phyloP scores from a whole-genome alignment of 805 yeast genomes.

The Phaffomyces antillensis region DNA sequence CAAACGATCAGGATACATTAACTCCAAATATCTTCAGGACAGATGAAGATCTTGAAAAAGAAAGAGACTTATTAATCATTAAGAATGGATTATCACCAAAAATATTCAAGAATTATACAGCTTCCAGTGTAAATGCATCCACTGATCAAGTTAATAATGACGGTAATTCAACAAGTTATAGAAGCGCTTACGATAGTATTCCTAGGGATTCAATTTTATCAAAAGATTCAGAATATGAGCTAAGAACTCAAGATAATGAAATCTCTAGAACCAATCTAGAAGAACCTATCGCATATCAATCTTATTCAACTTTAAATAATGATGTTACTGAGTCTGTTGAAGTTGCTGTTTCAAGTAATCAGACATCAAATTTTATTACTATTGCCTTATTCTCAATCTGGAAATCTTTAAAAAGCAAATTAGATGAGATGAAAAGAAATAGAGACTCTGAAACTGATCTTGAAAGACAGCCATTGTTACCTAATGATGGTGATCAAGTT shows the following conservation, averaged over 20 bases:
- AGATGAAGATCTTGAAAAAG: not conserved
- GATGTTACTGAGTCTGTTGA: not conserved
- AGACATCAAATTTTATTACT: not conserved
- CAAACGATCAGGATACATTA: not conserved
- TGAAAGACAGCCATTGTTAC: conserved; percentile 13
- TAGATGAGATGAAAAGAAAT: not conserved
- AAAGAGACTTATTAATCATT: not conserved
- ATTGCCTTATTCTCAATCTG: not conserved
- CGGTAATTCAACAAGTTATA: conserved; percentile 2
- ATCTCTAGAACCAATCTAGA: not conserved
- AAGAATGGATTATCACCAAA: not conserved
- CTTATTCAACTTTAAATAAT: conserved; percentile 4
- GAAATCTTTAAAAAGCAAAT: not conserved
- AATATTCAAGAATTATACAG: not conserved
- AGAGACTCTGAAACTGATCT: conserved; percentile 4
- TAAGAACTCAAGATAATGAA: not conserved
- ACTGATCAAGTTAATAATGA: not conserved
- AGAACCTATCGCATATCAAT: not conserved
- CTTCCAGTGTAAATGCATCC: not conserved
- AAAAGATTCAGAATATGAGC: conserved; percentile 5
- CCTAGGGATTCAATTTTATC: not conserved
- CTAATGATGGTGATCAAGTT: not conserved
- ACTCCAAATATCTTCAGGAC: not conserved
- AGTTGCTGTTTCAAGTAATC: not conserved
- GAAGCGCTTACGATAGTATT: conserved; percentile 8